phyloP scores from a whole-genome alignment of 345 rosid species.

The Corymbia maculata region DNA sequence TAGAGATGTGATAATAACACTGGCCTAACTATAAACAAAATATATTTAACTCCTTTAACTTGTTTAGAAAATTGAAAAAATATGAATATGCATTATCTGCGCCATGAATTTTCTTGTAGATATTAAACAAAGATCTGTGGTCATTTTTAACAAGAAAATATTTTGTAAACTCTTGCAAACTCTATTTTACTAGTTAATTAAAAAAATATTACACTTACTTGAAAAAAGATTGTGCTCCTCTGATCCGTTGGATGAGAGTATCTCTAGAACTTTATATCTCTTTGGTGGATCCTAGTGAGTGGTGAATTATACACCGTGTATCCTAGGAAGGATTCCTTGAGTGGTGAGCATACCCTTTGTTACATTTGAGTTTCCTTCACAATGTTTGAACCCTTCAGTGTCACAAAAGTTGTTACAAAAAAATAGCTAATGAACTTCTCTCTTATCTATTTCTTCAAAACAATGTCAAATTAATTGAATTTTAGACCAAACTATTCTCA shows the following conservation, averaged over 20 bases:
- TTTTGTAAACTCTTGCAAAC: too few species aligned
- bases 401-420: not conserved
- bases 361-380: not conserved
- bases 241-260: not conserved
- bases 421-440: not conserved
- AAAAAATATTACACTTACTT: too few species aligned
- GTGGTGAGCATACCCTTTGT: not conserved
- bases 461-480: not conserved
- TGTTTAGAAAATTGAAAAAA: too few species aligned
- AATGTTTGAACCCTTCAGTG: not conserved
- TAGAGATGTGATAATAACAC: too few species aligned
- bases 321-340: not conserved
- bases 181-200: too few species aligned
- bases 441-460: not conserved
- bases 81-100: too few species aligned
- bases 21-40: too few species aligned
- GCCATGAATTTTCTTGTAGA: too few species aligned
- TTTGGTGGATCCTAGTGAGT: not conserved
- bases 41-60: too few species aligned
- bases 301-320: not conserved
- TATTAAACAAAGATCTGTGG: too few species aligned
- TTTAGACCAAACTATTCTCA: not conserved
- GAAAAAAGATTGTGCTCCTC: too few species aligned
- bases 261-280: not conserved
- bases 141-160: too few species aligned